Conservation (phyloP, 208 protist species). For the Trypanosoma platydactyli region DNA sequence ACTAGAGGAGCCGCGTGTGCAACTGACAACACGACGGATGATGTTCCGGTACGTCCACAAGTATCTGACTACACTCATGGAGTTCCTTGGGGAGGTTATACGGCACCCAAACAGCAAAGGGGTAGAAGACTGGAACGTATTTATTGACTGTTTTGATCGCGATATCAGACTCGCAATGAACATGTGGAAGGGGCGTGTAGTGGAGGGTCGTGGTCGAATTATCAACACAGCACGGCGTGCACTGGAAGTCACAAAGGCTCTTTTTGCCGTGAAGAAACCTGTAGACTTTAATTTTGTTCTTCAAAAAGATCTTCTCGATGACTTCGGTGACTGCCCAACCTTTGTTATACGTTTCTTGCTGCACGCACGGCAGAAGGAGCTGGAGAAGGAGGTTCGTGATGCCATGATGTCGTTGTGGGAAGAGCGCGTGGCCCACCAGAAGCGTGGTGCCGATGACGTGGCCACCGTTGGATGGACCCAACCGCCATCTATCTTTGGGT, state of each 20-base stretch:
- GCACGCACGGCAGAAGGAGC: constrained; percentile 53
- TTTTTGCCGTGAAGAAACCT: constrained; percentile 63
- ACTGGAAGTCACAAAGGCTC: constrained; percentile 54
- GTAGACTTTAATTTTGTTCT: constrained; percentile 80
- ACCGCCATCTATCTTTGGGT: constrained; percentile 64
- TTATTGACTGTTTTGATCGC: constrained; percentile 67
- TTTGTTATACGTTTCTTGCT: constrained; percentile 81
- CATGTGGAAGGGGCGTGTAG: constrained; percentile 57
- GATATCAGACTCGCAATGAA: constrained; percentile 56
- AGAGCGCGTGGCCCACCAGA: constrained; percentile 69
- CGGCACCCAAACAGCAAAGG: constrained; percentile 71
- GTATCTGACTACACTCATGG: constrained; percentile 74
- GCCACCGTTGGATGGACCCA: constrained; percentile 64
- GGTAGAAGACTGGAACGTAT: constrained; percentile 65
- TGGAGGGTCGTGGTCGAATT: constrained; percentile 40
- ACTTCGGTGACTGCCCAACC: constrained; percentile 86
- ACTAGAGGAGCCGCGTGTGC: constrained; percentile 60
- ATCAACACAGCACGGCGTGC: constrained; percentile 56
- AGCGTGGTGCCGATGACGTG: constrained; percentile 69
- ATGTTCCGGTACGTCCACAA: constrained; percentile 66
- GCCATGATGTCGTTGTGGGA: constrained; percentile 70
- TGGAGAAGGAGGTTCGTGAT: constrained; percentile 58
- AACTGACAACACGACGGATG: constrained; percentile 69
- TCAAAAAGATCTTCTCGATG: constrained; percentile 69
- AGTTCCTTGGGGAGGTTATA: constrained; percentile 81